Evolutionary conservation across 2,329 filamentous ascomycete genomes (phyloP).

Genomic region (Stachybotrys chartarum): DNA sequence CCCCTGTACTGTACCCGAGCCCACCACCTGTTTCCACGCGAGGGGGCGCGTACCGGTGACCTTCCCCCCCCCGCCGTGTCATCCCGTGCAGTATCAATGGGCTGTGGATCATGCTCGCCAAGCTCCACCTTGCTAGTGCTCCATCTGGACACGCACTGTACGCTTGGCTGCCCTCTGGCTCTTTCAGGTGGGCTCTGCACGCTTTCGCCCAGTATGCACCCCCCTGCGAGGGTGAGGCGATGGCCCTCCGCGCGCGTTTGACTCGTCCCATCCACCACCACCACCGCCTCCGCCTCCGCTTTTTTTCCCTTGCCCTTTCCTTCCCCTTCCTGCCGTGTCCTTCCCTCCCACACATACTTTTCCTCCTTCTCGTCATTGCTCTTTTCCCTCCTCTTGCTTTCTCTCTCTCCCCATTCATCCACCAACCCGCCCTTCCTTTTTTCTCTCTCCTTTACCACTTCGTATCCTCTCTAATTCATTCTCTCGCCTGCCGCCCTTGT

Average conservation of each 20-base stretch:
- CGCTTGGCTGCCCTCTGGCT: background rate
- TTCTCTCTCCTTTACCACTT: conserved; percentile 18
- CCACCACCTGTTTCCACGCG: background rate
- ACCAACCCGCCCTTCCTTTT: conserved; percentile 21
- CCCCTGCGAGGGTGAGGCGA: no score
- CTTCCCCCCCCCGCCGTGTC: background rate
- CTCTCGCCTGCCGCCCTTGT: conserved; percentile 11
- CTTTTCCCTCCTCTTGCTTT: conserved; percentile 19
- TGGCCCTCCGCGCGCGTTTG: background rate
- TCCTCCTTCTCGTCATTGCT: conserved; percentile 22
- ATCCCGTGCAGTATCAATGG: background rate
- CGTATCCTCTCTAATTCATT: conserved; percentile 19
- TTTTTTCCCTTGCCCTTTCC: conserved; percentile 16
- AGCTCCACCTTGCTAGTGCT: background rate
- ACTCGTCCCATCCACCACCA: background rate
- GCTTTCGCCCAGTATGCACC: no score
- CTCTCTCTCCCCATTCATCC: conserved; percentile 13
- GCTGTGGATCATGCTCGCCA: no score
- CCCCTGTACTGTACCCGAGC: no score
- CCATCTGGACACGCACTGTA: background rate
- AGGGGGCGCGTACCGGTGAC: background rate
- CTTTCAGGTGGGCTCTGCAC: no score
- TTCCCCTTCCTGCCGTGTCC: conserved; percentile 20
- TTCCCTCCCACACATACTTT: conserved; percentile 22
- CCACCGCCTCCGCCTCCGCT: background rate